Percentiles rank a stretch among this genome's conserved stretches.
phyloP scores from a whole-genome alignment of 495 filamentous ascomycete genomes.

The Aspergillus sparsus region DNA sequence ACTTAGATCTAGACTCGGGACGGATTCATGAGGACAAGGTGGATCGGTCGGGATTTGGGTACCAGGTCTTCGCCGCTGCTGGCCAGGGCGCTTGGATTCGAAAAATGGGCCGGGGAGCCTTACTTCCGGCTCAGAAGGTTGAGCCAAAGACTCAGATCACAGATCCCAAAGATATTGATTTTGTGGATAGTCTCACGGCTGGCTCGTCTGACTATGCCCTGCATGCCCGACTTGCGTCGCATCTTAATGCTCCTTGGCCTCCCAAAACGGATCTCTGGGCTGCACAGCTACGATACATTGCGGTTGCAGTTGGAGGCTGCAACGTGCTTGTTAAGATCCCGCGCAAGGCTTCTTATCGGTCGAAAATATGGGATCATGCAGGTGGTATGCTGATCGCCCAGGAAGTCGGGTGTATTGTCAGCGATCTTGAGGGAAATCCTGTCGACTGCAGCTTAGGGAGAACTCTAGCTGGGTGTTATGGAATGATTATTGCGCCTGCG shows the following conservation, averaged over 20 bases:
- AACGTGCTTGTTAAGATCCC: constrained; percentile 66
- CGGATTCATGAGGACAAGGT: constrained; percentile 48
- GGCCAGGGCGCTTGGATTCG: constrained; percentile 58
- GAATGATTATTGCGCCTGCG: constrained; percentile 47
- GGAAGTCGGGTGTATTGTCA: constrained; percentile 64
- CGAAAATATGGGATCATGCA: constrained; percentile 73
- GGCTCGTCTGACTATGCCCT: constrained; percentile 44
- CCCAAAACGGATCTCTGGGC: constrained; percentile 58
- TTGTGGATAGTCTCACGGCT: constrained; percentile 48
- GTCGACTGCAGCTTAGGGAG: constrained; percentile 46
- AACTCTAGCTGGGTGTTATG: constrained; percentile 41
- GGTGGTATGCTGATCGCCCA: constrained; percentile 68
- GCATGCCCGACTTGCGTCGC: constrained; percentile 50
- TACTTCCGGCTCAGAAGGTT: constrained; percentile 42
- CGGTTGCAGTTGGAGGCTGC: constrained; percentile 58
- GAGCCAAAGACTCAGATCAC: constrained; percentile 31
- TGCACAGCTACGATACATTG: constrained; percentile 65
- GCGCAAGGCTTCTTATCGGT: constrained; percentile 47
- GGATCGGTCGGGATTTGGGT: constrained; percentile 53
- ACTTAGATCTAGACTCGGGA: constrained; percentile 40
- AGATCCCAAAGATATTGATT: constrained; percentile 40
- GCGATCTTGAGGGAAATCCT: constrained; percentile 55
- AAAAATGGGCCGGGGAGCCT: constrained; percentile 40
- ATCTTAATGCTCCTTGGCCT: constrained; percentile 50
- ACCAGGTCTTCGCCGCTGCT: constrained; percentile 56